Conservation (phyloP, 345 rosid genomes). For the Pugionium cornutum region DNA sequence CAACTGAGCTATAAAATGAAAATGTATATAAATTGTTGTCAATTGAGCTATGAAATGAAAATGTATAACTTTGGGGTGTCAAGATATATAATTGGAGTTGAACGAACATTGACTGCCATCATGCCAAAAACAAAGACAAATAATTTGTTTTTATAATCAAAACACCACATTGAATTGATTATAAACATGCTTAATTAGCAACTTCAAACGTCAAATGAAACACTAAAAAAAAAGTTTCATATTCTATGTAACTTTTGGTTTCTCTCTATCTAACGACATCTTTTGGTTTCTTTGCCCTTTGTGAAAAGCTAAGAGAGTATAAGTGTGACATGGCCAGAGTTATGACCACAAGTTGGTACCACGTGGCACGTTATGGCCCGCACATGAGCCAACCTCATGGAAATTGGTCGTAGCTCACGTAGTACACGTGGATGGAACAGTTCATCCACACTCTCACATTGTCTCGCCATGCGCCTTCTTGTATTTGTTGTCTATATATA, state of each 20-base stretch:
- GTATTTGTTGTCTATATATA: slow-evolving; percentile 7
- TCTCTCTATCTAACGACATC: slow-evolving; percentile 8
- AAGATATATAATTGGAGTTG: background rate
- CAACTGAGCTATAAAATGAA: too few species aligned
- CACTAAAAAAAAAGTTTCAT: background rate
- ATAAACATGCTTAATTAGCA: slow-evolving; percentile 23
- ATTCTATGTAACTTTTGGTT: slow-evolving; percentile 25
- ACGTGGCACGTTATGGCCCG: slow-evolving; percentile 37
- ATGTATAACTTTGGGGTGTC: too few species aligned
- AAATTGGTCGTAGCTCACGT: slow-evolving; percentile 29
- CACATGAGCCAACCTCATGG: slow-evolving; percentile 42
- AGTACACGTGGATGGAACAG: slow-evolving; percentile 40
- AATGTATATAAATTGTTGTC: background rate
- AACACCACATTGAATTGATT: slow-evolving; percentile 11
- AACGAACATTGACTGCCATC: background rate
- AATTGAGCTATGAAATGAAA: slow-evolving; percentile 4
- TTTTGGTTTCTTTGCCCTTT: slow-evolving; percentile 31
- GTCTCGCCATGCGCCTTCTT: slow-evolving; percentile 37
- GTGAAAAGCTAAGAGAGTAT: slow-evolving; percentile 33
- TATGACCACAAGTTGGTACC: slow-evolving; percentile 34
- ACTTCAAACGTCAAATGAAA: slow-evolving; percentile 6
- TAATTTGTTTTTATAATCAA: slow-evolving; percentile 1
- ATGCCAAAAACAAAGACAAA: background rate
- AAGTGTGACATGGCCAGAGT: slow-evolving; percentile 37
- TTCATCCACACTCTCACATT: slow-evolving; percentile 43